Evolutionary conservation across 306 rosid genomes (phyloP).

Genomic region (Castanea crenata): DNA sequence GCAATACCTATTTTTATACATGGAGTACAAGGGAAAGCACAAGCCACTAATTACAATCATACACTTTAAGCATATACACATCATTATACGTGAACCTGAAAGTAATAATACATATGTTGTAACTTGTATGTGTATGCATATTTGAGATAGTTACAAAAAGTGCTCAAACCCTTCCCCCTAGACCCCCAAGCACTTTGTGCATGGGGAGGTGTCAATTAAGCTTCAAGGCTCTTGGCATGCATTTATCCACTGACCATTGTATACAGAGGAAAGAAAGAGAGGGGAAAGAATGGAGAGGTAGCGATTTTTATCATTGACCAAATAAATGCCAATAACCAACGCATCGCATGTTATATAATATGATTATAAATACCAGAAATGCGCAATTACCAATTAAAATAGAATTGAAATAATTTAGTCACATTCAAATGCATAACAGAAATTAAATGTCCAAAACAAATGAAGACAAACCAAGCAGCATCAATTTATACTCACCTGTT

Average conservation of each 20-base stretch:
- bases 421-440: neutral
- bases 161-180: too few species aligned
- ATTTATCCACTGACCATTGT: too few species aligned
- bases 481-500: constrained; percentile 41
- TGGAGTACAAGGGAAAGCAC: neutral
- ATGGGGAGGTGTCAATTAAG: too few species aligned
- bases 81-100: neutral
- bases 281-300: neutral
- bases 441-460: neutral
- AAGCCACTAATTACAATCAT: neutral
- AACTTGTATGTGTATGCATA: too few species aligned
- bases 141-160: too few species aligned
- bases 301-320: neutral
- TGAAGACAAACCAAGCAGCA: constrained; percentile 6
- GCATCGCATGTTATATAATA: neutral
- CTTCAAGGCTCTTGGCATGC: too few species aligned
- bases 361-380: neutral
- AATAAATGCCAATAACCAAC: neutral
- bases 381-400: neutral
- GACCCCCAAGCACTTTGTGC: too few species aligned
- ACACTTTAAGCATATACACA: neutral
- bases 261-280: neutral
- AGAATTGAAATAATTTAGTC: neutral
- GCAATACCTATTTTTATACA: neutral
- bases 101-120: too few species aligned